These are phyloP conservation scores for Podaxis sp. DNA, from an alignment of 768 basidiomycete species.

Conservation along the genomic window DNA sequence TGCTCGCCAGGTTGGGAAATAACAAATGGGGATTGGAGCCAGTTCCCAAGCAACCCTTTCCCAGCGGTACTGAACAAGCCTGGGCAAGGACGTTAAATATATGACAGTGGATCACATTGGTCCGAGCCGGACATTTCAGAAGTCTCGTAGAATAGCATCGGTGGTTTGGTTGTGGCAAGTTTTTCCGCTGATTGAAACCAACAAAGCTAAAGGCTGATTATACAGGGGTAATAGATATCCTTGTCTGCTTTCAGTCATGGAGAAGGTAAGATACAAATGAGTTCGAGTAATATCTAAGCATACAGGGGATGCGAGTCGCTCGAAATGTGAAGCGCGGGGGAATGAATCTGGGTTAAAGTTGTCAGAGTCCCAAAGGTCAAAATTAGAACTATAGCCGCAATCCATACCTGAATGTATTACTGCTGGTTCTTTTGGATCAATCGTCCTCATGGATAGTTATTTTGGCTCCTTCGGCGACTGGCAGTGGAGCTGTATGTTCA, in stretches of 20 bases:
- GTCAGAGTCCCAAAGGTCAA: background rate
- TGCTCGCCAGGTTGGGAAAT: background rate
- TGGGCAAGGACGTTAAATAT: background rate
- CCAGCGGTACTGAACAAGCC: background rate
- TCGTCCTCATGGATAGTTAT: slow-evolving; percentile 31
- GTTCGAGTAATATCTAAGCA: background rate
- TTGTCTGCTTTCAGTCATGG: background rate
- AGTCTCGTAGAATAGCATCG: background rate
- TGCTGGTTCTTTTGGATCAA: slow-evolving; percentile 7
- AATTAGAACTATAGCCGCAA: background rate
- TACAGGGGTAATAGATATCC: background rate
- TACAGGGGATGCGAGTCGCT: background rate
- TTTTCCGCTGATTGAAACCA: background rate
- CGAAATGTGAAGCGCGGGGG: background rate
- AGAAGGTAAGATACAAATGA: background rate
- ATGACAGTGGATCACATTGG: background rate
- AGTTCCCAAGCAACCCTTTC: background rate
- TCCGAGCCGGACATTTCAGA: slow-evolving; percentile 8
- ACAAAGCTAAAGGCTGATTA: background rate
- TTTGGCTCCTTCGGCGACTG: slow-evolving; percentile 17
- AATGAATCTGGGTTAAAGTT: background rate
- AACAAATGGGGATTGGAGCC: background rate
- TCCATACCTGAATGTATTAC: background rate
- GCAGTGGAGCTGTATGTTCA: slow-evolving; percentile 5
- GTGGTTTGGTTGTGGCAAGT: background rate